Conservation (phyloP, 2,329 filamentous ascomycete species). For the Fusarium neocosmosporiellum region DNA sequence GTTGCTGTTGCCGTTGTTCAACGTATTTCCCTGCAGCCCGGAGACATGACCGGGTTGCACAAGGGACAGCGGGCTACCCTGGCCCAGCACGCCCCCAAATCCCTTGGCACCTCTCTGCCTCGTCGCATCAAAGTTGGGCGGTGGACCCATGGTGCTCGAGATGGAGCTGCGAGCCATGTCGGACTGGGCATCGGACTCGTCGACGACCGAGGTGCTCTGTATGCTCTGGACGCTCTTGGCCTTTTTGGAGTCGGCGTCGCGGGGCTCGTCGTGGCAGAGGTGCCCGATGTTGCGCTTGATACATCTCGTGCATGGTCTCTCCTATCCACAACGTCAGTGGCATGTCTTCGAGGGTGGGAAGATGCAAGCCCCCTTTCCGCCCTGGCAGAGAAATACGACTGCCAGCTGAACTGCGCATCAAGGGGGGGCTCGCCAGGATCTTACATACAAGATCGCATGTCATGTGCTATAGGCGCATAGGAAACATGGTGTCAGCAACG, state of each 20-base stretch:
- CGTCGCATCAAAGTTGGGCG: constrained; percentile 56
- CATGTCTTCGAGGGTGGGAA: constrained; percentile 19
- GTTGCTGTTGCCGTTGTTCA: constrained; percentile 65
- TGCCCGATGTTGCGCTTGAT: constrained; percentile 99
- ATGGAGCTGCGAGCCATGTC: constrained; percentile 67
- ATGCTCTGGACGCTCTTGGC: constrained; percentile 68
- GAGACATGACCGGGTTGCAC: constrained; percentile 78
- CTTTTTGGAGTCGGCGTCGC: constrained; percentile 85
- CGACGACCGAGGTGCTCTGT: constrained; percentile 61
- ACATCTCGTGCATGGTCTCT: constrained; percentile 96
- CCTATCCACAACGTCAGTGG: constrained; percentile 63
- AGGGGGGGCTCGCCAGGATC: constrained; percentile 14
- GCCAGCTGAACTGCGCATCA: constrained; percentile 5
- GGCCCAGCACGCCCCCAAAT: constrained; percentile 59
- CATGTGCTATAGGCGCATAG: constrained; percentile 74
- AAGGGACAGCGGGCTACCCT: constrained; percentile 70
- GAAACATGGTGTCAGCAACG: constrained; percentile 43
- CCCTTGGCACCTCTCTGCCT: constrained; percentile 55
- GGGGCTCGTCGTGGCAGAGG: constrained; percentile 96
- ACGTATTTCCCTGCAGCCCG: constrained; percentile 71
- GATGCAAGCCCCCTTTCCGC: constrained; percentile 22
- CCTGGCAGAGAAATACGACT: constrained; percentile 13
- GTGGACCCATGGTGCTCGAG: constrained; percentile 65
- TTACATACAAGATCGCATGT: constrained; percentile 87
- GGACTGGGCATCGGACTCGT: constrained; percentile 67